Base-by-base conservation (phyloP, 495 filamentous ascomycete genomes). In the Penicillium desertorum region DNA sequence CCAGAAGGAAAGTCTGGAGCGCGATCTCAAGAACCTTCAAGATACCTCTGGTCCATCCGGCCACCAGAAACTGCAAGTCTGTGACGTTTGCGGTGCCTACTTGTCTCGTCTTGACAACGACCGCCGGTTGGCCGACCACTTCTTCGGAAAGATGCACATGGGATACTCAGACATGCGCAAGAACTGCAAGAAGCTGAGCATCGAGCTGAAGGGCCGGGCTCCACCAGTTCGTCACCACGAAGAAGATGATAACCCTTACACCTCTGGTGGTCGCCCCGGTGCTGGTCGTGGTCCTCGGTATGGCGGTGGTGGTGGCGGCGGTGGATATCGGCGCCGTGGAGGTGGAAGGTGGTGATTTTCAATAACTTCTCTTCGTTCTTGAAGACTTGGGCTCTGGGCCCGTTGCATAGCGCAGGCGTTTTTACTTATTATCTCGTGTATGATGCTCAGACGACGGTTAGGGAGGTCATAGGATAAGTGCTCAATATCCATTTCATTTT, bases 121-220 rank as follows among this genome's bases (percentile, higher is more conserved):
- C 67, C 82, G 94, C 19, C 79, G 94, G 29, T 67, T 98, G 71
- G 94, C 94, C 27, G 94, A 98, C 71, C 94, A 98, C 66, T 98
- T 98, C 72, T 98, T 96, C 70, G 94, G 94, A 30, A 98, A 98
- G 79, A 98, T 98, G 95, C 94, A 98, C 67, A 78, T 98, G 66
- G 94, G 94, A 0, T 98, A 97, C 69, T 93, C 94, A 34, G 89
- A 96, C 76, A 98, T 98, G 94, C 83, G 94, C 60, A 94, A 90
- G 79, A 91, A 89, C 12, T 89, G 79, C 63, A 94, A 96, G 60
- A 76, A 80, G n/a, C 81, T 98, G 54, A 87, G 87, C 54, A 90
- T 90, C 72, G 94, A 98, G 69, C 76, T 96, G 57, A 86, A 89
- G 54, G 86, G 86, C 5, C 71, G 88, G n/a, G 76, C 82, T 44